phyloP scores from a whole-genome alignment of 768 basidiomycete genomes.

The Hypsizygus marmoreus region DNA sequence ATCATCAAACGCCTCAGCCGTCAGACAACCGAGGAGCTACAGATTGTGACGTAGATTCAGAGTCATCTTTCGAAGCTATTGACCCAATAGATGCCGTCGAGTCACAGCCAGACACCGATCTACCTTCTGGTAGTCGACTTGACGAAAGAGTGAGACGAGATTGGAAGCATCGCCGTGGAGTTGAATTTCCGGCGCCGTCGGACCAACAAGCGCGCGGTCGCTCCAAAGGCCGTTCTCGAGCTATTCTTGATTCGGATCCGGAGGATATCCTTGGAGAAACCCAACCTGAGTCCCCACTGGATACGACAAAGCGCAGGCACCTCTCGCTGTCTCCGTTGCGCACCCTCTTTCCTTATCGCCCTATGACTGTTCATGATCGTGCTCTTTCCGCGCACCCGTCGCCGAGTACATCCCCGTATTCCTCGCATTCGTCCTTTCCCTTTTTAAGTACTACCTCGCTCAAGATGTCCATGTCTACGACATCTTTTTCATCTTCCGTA shows the following conservation, averaged over 20 bases:
- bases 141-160: constrained; percentile 41
- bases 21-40: not conserved
- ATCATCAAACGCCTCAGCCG: not conserved
- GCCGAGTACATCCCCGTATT: constrained; percentile 40
- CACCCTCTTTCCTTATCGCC: constrained; percentile 45
- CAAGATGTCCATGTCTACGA: constrained; percentile 32
- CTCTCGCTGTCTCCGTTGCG: constrained; percentile 48
- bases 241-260: constrained; percentile 29
- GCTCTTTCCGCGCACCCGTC: constrained; percentile 44
- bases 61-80: constrained; percentile 51
- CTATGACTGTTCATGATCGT: constrained; percentile 34
- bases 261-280: constrained; percentile 20
- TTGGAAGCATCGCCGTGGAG: constrained; percentile 31
- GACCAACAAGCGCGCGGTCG: constrained; percentile 27
- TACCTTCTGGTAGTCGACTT: constrained; percentile 40
- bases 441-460: constrained; percentile 52
- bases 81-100: constrained; percentile 45
- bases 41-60: constrained; percentile 10
- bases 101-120: constrained; percentile 33
- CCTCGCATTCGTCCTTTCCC: constrained; percentile 33
- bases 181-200: constrained; percentile 32
- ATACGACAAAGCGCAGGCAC: constrained; percentile 38
- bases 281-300: constrained; percentile 12
- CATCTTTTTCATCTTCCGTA: constrained; percentile 34
- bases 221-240: constrained; percentile 28